Base-by-base conservation (phyloP, 768 basidiomycete species). In the Boletales sp. region DNA sequence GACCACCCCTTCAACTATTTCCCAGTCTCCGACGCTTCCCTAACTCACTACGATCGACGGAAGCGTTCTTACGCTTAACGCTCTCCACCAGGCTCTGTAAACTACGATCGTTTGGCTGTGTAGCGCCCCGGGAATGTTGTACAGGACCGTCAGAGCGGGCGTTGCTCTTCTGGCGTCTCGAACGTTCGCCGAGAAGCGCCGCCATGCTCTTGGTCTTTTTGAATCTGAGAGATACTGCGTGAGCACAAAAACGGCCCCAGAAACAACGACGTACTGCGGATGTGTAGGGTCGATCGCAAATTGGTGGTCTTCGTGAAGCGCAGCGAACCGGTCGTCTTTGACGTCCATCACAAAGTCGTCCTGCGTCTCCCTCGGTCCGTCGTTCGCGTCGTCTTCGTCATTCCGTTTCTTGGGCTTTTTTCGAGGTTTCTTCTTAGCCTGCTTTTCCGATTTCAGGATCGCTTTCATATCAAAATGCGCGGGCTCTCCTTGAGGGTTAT, bases 271-370 rank as follows among this genome's bases (percentile, higher is more conserved):
- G 56, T 63, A 96, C 95, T 85, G 90, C 65, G 95, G 93, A 70
- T 97, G 90, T 46, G 82, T 89, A 17, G 96, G 95, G 68, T 99
- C 96, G 57, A 99, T 94, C 0, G 95, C 94, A 57, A 90, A 98
- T 31, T 85, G 80, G 59, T 90, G 84, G 61, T 97, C 87, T 58
- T 96, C 91, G 59, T 93, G 88, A 39, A 98, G 63, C 18, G 80
- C 85, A 63, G 82, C 82, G 77, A 98, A 98, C 14, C 96, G 86
- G 10, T 85, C 80, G 61, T 99, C 96, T 58, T 80, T 79, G 53
- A 94, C 83, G 63, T 99, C 75, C 59, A 98, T 82, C 38, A 75
- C 66, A 66, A 98, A 98, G 52, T 84, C 81, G 45, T 86, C 84
- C 63, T 95, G 90, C 30, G 81, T 68, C 59, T 93, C 92, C 41